phyloP scores from a whole-genome alignment of 345 rosid genomes.

The Linum tenue region DNA sequence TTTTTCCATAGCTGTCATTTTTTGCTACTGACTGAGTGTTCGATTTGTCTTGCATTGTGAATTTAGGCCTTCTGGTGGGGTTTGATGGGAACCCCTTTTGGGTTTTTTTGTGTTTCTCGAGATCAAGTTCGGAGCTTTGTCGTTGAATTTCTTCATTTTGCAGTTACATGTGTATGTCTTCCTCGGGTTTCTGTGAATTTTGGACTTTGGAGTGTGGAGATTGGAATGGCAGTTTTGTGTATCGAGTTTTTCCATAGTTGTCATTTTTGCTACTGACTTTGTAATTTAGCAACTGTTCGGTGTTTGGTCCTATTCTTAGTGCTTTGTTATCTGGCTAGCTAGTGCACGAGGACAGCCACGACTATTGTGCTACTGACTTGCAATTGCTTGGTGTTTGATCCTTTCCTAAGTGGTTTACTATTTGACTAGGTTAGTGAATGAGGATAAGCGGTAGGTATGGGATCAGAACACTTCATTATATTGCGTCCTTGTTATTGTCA shows the following conservation, averaged over 20 bases:
- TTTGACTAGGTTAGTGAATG: too few relatives aligned
- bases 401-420: too few relatives aligned
- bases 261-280: not conserved
- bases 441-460: not conserved
- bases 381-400: too few relatives aligned
- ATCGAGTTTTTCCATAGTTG: too few relatives aligned
- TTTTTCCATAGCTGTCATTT: too few relatives aligned
- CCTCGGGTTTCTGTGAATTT: constrained; percentile 11
- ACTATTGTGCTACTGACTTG: too few relatives aligned
- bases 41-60: not conserved
- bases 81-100: not conserved
- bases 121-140: constrained; percentile 4
- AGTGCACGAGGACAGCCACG: not conserved
- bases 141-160: not conserved
- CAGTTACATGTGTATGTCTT: constrained; percentile 5
- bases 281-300: not conserved
- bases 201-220: not conserved
- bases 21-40: not conserved
- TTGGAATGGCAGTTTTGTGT: too few relatives aligned
- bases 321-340: not conserved
- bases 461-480: too few relatives aligned
- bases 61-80: not conserved
- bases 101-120: not conserved
- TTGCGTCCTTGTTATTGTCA: not conserved
- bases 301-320: not conserved